Conservation (phyloP, 139 green algal species). For the Axilococcus clingmanii region DNA sequence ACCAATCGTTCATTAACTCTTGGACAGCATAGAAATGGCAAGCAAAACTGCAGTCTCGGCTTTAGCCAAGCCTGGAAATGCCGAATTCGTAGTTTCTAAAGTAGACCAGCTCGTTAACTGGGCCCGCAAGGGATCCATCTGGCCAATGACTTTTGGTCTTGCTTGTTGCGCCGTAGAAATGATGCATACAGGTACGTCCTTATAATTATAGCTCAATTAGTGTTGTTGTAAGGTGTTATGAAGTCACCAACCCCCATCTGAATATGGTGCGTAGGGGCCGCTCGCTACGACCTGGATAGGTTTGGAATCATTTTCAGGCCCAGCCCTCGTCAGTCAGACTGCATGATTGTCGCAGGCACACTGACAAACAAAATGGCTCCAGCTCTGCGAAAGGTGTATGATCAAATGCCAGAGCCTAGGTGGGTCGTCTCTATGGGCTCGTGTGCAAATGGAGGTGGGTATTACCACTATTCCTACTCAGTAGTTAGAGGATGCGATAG, state of each 20-base stretch:
- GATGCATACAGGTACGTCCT: constrained; percentile 60
- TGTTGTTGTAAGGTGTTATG: background rate
- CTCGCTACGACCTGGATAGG: constrained; percentile 73
- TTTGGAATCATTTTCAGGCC: constrained; percentile 97
- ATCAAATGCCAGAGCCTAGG: constrained; percentile 91
- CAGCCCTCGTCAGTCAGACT: constrained; percentile 81
- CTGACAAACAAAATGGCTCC: constrained; percentile 98
- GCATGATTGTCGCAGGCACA: constrained; percentile 96
- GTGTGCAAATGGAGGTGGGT: constrained; percentile 93
- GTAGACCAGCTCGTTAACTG: constrained; percentile 82
- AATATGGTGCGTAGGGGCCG: constrained; percentile 23
- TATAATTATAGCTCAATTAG: no score
- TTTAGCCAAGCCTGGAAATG: no score
- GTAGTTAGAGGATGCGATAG: constrained; percentile 93
- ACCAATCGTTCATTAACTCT: no score
- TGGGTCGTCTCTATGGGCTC: constrained; percentile 95
- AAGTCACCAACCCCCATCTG: background rate
- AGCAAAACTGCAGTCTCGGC: no score
- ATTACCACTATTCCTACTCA: constrained; percentile 96
- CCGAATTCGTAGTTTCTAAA: constrained; percentile 26
- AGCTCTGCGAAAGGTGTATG: constrained; percentile 90
- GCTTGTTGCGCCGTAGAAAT: constrained; percentile 97
- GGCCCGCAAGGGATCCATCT: constrained; percentile 82
- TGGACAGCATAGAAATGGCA: no score
- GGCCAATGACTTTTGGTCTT: constrained; percentile 95